A percentile compares a stretch with the other conserved stretches of the same genome.
These are phyloP conservation scores for Corynespora cassiicola DNA, from an alignment of 2,329 filamentous ascomycete species.

Conservation along the genomic window DNA sequence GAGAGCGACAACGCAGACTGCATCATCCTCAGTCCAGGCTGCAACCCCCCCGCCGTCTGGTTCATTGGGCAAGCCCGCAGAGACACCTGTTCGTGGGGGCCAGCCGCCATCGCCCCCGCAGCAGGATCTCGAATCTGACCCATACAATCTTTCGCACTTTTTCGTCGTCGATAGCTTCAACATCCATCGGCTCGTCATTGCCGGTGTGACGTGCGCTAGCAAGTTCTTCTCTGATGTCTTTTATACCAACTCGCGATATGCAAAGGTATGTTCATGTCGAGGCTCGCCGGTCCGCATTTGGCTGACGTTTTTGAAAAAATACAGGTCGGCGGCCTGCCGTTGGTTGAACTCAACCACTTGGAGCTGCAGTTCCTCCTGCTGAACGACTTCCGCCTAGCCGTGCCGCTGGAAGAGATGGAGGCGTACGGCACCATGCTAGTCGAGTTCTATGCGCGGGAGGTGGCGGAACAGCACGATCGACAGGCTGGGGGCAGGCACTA, in stretches of 20 bases:
- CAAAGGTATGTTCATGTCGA: conserved; percentile 75
- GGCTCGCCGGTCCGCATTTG: too few species aligned
- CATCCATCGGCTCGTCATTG: conserved; percentile 95
- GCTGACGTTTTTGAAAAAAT: conserved; percentile 15
- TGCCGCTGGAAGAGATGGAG: conserved; percentile 94
- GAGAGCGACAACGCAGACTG: conserved; percentile 23
- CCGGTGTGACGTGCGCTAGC: conserved; percentile 96
- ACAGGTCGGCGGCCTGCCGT: conserved; percentile 90
- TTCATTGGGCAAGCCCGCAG: conserved; percentile 50
- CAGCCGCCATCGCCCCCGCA: conserved; percentile 47
- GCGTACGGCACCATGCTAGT: conserved; percentile 98
- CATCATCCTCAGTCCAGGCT: conserved; percentile 48
- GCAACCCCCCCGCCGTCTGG: conserved; percentile 58
- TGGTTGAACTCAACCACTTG: conserved; percentile 92
- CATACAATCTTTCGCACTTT: conserved; percentile 68
- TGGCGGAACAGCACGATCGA: conserved; percentile 68
- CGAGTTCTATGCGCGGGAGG: conserved; percentile 94
- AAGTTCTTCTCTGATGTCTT: conserved; percentile 99
- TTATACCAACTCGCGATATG: conserved; percentile 98
- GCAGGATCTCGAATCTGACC: conserved; percentile 51
- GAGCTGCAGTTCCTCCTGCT: conserved; percentile 94
- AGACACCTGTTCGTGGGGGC: conserved; percentile 29
- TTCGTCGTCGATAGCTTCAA: conserved; percentile 99
- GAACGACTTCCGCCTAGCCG: conserved; percentile 93
- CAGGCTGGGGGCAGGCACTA: conserved; percentile 25